Evolutionary conservation across 352 stramenopile genomes (phyloP).

Genomic region (Pythium rishiriense): DNA sequence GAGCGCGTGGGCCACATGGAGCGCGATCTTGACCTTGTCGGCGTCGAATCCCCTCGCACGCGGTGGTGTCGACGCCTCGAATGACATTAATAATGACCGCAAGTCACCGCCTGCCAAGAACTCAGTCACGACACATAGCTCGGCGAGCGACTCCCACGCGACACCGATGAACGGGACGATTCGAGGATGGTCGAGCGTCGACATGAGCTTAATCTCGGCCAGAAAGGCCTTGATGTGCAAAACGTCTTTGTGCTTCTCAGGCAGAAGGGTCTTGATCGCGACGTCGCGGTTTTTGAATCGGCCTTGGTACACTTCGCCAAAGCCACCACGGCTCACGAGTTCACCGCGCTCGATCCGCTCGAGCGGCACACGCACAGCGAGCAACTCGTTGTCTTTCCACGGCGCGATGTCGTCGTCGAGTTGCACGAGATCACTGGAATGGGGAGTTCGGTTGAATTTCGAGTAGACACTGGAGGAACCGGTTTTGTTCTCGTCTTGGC

Average conservation of each 20-base stretch:
- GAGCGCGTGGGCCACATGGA: slow-evolving; percentile 12
- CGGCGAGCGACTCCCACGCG: slow-evolving; percentile 52
- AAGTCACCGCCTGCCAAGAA: slow-evolving; percentile 66
- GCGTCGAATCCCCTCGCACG: slow-evolving; percentile 39
- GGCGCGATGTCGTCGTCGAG: not conserved
- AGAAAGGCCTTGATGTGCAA: slow-evolving; percentile 47
- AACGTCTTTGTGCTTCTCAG: slow-evolving; percentile 37
- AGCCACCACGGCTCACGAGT: not conserved
- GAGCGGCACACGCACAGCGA: slow-evolving; percentile 5
- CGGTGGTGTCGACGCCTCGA: slow-evolving; percentile 21
- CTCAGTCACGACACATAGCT: slow-evolving; percentile 61
- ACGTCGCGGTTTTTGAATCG: not conserved
- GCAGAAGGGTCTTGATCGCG: not conserved
- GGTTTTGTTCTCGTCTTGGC: not conserved
- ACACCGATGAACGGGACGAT: slow-evolving; percentile 62
- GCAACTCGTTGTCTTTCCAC: slow-evolving; percentile 9
- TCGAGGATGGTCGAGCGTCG: slow-evolving; percentile 39
- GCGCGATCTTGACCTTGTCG: slow-evolving; percentile 13
- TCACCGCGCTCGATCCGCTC: not conserved
- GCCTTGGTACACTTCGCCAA: slow-evolving; percentile 7
- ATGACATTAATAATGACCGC: slow-evolving; percentile 38
- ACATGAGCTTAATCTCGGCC: slow-evolving; percentile 55
- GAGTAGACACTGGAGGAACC: slow-evolving; percentile 5
- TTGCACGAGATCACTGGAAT: not conserved
- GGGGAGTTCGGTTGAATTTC: not conserved